Evolutionary conservation across 208 protist species (phyloP).

Genomic region (Willaertia magna): DNA sequence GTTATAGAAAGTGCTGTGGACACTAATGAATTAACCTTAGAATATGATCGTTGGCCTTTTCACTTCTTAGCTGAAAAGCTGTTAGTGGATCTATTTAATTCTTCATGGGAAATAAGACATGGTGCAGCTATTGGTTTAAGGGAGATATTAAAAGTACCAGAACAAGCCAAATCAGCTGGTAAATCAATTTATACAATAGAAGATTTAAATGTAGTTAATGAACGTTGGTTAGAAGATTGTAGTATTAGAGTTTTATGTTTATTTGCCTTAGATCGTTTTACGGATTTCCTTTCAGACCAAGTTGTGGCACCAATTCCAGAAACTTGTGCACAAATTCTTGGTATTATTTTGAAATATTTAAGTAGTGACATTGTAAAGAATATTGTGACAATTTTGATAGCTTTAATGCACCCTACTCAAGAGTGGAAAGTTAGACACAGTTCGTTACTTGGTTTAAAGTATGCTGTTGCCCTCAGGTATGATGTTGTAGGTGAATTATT

Average conservation of each 20-base stretch:
- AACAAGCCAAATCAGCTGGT: constrained; percentile 29
- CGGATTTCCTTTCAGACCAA: constrained; percentile 47
- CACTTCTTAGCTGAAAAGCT: constrained; percentile 35
- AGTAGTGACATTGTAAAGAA: constrained; percentile 12
- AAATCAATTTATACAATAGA: neutral
- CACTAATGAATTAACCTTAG: constrained; percentile 16
- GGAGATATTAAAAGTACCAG: constrained; percentile 34
- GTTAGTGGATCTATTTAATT: constrained; percentile 30
- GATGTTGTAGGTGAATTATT: constrained; percentile 29
- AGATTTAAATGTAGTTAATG: constrained; percentile 19
- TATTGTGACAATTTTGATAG: constrained; percentile 28
- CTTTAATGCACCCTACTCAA: constrained; percentile 15
- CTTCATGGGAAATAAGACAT: constrained; percentile 47
- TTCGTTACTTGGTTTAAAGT: constrained; percentile 47
- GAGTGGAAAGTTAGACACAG: constrained; percentile 34
- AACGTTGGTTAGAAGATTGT: constrained; percentile 44
- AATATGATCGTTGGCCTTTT: constrained; percentile 47
- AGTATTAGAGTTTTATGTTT: constrained; percentile 45
- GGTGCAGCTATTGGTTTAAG: constrained; percentile 45
- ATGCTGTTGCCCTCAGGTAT: constrained; percentile 35
- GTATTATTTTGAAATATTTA: constrained; percentile 32
- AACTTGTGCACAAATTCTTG: constrained; percentile 47
- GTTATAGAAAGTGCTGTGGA: constrained; percentile 33
- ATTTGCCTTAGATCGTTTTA: constrained; percentile 51
- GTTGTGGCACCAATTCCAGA: constrained; percentile 48